Conservation (phyloP, 345 rosid species). For the Limnanthes douglasii region DNA sequence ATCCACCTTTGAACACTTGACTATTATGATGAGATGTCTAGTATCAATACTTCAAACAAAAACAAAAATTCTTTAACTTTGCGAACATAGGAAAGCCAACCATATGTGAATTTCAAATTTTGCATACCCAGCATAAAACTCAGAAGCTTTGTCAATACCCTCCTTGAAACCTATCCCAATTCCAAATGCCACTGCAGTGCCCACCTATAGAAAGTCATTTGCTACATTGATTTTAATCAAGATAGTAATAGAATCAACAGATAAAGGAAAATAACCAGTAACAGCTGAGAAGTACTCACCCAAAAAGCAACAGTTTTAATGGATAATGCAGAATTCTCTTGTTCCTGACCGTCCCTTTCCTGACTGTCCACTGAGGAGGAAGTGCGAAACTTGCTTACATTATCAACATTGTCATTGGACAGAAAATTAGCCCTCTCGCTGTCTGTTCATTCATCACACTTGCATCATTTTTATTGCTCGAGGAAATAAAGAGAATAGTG, state of each 20-base stretch:
- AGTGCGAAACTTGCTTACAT: constrained; percentile 6
- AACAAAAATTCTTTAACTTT: not conserved
- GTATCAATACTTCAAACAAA: too few species aligned
- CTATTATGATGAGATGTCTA: too few species aligned
- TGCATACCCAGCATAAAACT: constrained; percentile 82
- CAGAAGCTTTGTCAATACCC: constrained; percentile 73
- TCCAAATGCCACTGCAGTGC: constrained; percentile 73
- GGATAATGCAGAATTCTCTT: constrained; percentile 31
- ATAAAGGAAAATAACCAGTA: constrained; percentile 4
- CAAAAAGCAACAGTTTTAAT: constrained; percentile 67
- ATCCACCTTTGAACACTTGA: not conserved
- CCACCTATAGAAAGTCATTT: constrained; percentile 26
- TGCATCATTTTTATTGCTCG: constrained; percentile 1
- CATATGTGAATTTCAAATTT: not conserved
- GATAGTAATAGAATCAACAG: not conserved
- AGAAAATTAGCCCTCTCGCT: constrained; percentile 18
- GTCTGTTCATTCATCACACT: constrained; percentile 27
- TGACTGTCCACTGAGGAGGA: constrained; percentile 12
- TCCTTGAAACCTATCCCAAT: constrained; percentile 62
- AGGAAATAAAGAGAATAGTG: not conserved
- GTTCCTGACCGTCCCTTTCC: constrained; percentile 18
- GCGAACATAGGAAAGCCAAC: not conserved
- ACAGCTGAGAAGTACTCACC: constrained; percentile 27
- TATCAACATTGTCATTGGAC: constrained; percentile 13
- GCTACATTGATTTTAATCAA: constrained; percentile 7